A percentile compares a stretch with the other conserved stretches of the same genome.
Evolutionary conservation across 2,329 filamentous ascomycete genomes (phyloP).

Genomic region (Zelopaecilomyces penicillatus): DNA sequence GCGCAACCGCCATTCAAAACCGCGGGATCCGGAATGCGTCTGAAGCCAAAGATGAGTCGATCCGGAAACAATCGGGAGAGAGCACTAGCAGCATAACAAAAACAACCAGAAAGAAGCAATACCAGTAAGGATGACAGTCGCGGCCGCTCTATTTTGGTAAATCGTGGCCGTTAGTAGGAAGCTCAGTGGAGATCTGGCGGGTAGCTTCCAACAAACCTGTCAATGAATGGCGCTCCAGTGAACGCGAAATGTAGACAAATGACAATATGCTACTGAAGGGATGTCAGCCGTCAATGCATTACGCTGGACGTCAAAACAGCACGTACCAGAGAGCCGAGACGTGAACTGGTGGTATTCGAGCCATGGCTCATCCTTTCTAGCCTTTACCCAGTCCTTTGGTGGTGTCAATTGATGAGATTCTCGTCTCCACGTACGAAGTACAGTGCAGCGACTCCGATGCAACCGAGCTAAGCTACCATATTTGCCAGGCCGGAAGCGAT

Average conservation of each 20-base stretch:
- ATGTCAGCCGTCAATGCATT: neutral
- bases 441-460: no score
- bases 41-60: constrained; percentile 29
- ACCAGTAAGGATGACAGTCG: constrained; percentile 39
- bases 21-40: constrained; percentile 11
- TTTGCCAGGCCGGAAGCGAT: no score
- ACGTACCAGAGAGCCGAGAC: constrained; percentile 9
- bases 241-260: constrained; percentile 40
- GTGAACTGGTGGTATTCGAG: constrained; percentile 3
- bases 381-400: no score
- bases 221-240: constrained; percentile 39
- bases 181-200: no score
- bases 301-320: no score
- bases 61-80: constrained; percentile 39
- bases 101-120: constrained; percentile 34
- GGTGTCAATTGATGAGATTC: no score
- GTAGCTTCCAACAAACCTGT: constrained; percentile 28
- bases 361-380: constrained; percentile 4
- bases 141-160: constrained; percentile 33
- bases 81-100: constrained; percentile 33
- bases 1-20: constrained; percentile 13
- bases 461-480: no score
- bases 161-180: neutral
- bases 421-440: no score
- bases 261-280: constrained; percentile 34